Percentiles rank a stretch among this genome's conserved stretches.
Evolutionary conservation across 2,329 filamentous ascomycete genomes (phyloP).

Genomic region (Alternaria metachromatica): DNA sequence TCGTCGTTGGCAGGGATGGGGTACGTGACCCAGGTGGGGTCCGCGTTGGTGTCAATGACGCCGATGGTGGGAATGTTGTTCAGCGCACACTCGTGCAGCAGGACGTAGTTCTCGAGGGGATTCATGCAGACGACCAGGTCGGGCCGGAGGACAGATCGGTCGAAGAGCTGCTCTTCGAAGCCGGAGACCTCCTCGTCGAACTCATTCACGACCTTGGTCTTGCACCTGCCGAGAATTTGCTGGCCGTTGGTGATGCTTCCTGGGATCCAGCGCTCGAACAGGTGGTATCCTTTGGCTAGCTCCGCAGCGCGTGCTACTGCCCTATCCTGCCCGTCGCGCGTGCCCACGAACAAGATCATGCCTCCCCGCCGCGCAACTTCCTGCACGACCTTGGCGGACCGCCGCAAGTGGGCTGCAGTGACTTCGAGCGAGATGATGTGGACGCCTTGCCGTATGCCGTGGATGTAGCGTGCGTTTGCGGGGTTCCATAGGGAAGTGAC

Average conservation of each 20-base stretch:
- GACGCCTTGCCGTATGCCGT: slow-evolving; percentile 83
- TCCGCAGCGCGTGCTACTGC: slow-evolving; percentile 82
- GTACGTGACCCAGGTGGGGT: slow-evolving; percentile 94
- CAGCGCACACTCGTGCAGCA: slow-evolving; percentile 89
- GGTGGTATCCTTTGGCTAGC: slow-evolving; percentile 78
- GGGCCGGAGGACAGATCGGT: slow-evolving; percentile 74
- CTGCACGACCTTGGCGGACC: slow-evolving; percentile 89
- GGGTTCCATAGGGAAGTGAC: slow-evolving; percentile 93
- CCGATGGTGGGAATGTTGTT: slow-evolving; percentile 93
- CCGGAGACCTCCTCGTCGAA: slow-evolving; percentile 68
- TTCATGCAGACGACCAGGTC: slow-evolving; percentile 94
- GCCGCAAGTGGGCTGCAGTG: slow-evolving; percentile 87
- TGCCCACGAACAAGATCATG: slow-evolving; percentile 89
- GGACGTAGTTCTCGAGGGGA: slow-evolving; percentile 86
- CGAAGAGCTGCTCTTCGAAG: slow-evolving; percentile 69
- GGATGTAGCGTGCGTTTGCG: slow-evolving; percentile 91
- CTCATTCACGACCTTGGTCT: slow-evolving; percentile 78
- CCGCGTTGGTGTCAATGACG: slow-evolving; percentile 89
- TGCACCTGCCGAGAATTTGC: slow-evolving; percentile 77
- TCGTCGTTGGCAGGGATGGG: slow-evolving; percentile 97
- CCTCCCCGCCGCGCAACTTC: slow-evolving; percentile 84
- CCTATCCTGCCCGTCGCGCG: slow-evolving; percentile 78
- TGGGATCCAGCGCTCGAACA: slow-evolving; percentile 93
- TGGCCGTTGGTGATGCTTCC: slow-evolving; percentile 93
- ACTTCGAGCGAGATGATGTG: slow-evolving; percentile 93